phyloP scores from a whole-genome alignment of 148 eudicot genomes.

The Rhododendron molle region DNA sequence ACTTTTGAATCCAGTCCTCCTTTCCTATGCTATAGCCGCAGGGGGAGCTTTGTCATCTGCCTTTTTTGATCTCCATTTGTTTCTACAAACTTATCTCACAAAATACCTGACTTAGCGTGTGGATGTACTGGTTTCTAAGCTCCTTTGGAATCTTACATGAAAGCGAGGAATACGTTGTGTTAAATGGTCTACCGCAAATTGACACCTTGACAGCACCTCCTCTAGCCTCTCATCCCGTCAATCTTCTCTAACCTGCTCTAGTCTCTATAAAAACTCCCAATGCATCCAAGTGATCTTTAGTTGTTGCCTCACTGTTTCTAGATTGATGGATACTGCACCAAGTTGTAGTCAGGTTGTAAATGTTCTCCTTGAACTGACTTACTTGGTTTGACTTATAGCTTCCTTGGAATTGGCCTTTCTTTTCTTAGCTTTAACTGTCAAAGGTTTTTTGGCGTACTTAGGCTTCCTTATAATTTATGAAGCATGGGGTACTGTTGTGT shows the following conservation, averaged over 20 bases:
- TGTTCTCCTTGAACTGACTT: neutral
- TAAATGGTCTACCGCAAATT: neutral
- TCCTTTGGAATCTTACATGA: neutral
- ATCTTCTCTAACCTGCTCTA: neutral
- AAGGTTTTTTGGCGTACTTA: neutral
- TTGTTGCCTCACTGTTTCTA: neutral
- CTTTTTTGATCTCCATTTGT: neutral
- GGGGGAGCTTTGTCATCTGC: neutral
- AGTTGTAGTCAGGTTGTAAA: neutral
- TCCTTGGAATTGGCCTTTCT: neutral
- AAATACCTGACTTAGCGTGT: neutral
- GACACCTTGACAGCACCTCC: neutral
- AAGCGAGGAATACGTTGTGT: neutral
- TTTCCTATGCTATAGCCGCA: neutral
- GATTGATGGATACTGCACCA: neutral
- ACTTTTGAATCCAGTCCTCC: neutral
- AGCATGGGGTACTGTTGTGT: neutral
- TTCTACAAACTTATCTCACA: neutral
- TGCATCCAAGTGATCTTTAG: neutral
- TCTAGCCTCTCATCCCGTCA: neutral
- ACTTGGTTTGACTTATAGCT: no score
- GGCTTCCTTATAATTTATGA: neutral
- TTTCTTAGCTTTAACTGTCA: neutral
- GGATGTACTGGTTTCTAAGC: neutral
- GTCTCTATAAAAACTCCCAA: neutral